Evolutionary conservation across 176 grass and related monocot species (phyloP), one percentile per base, ranked within the genome.

Genomic region (Oryza brachyantha): DNA sequence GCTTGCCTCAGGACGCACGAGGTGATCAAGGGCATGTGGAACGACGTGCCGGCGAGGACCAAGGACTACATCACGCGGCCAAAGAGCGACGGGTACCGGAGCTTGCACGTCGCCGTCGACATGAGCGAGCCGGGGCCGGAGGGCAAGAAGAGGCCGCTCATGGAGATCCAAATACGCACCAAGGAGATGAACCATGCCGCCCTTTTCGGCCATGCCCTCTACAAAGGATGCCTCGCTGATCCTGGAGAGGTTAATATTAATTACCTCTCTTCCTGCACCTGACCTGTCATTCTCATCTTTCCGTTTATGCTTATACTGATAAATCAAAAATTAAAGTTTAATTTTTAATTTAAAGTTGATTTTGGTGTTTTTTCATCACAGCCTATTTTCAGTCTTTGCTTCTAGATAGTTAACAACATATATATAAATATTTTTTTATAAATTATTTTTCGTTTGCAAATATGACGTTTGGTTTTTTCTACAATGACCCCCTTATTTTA

Each of bases 91-190:
- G 95, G 95, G 3, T 98, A 98, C 34, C 88, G 79, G 77, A 98
- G 95, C 64, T 88, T 98, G 70, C 95, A 98, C 88, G 87, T 98
- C 41, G 79, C 90, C 31, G 77, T 94, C 13, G 78, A 98, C 84
- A 78, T 98, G 62, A 93, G 92, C 72, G 83, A 98, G 85, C 76
- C 78, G 50, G 50, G 2, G 50, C 50, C 50, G 50, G 50, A 55
- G 70, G 80, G 76, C 24, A 88, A 71, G 75, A 75, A 39, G 8
- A 88, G 85, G 66, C 92, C 95, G 9, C 65, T 94, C 17, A 92
- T 98, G 89, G 95, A 98, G 85, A 84, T 98, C 74, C 95, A 98
- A 38, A 98, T 98, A 72, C 92, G 89, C 38, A 92, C 95, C 29
- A 86, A 52, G 31, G 92, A 94, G 65, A 98, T 94, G 95, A 75